Conservation (phyloP, 2,329 filamentous ascomycete species). For the Ophiostoma pallidulum region DNA sequence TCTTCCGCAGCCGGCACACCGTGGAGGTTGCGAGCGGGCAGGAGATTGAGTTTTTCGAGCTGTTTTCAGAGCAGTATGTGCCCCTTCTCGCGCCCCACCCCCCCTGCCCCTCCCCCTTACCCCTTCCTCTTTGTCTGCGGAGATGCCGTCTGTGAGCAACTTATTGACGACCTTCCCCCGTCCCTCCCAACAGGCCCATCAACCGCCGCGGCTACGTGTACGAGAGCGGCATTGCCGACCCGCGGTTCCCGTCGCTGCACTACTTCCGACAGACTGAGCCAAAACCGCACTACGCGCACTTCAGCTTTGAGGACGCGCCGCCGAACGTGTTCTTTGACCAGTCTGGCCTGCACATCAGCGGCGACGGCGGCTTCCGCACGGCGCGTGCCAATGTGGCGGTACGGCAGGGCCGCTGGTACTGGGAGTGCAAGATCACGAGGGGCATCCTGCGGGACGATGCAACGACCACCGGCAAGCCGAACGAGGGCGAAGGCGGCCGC, state of each 20-base stretch:
- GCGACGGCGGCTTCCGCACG: conserved; percentile 88
- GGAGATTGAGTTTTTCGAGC: conserved; percentile 50
- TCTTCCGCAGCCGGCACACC: conserved; percentile 48
- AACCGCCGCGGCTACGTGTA: conserved; percentile 76
- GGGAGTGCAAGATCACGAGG: conserved; percentile 81
- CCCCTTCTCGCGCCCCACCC: no score
- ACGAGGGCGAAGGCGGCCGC: conserved; percentile 14
- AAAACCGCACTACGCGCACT: conserved; percentile 69
- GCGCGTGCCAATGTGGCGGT: conserved; percentile 83
- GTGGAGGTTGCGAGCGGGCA: conserved; percentile 40
- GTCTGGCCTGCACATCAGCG: conserved; percentile 68
- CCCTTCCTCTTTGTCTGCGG: not conserved
- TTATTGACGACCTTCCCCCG: no score
- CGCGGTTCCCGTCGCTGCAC: conserved; percentile 72
- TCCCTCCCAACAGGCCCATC: conserved; percentile 28
- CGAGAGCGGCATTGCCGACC: conserved; percentile 82
- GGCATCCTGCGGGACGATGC: conserved; percentile 52
- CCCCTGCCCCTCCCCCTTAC: no score
- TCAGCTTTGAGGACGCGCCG: conserved; percentile 89
- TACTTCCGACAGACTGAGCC: conserved; percentile 87
- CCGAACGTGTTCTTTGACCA: conserved; percentile 75
- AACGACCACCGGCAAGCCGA: not conserved
- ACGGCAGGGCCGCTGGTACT: conserved; percentile 84
- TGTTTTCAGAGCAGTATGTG: conserved; percentile 53
- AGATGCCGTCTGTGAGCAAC: not conserved